Evolutionary conservation across 768 basidiomycete genomes (phyloP).

Genomic region (Dacryopinax primogenitus): DNA sequence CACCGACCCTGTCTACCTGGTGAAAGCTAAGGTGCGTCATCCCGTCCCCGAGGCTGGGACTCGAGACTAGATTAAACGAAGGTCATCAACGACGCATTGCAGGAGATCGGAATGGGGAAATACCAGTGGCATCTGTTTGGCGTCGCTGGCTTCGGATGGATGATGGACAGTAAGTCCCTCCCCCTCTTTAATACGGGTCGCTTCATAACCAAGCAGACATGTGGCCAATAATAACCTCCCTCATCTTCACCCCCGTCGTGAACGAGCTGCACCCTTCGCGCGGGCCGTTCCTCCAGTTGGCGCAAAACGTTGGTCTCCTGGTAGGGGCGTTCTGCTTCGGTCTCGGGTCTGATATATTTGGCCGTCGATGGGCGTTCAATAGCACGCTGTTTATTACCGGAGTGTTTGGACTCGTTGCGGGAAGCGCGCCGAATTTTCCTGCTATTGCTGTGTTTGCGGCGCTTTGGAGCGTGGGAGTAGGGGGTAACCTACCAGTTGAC

Average conservation of each 20-base stretch:
- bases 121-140: constrained; percentile 55
- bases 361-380: constrained; percentile 48
- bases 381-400: constrained; percentile 56
- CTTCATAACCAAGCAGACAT: constrained; percentile 41
- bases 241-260: constrained; percentile 19
- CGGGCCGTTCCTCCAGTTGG: constrained; percentile 52
- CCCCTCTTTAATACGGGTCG: neutral
- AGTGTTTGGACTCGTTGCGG: constrained; percentile 51
- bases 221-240: constrained; percentile 45
- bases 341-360: constrained; percentile 43
- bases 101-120: constrained; percentile 58
- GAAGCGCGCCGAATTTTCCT: constrained; percentile 44
- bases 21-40: constrained; percentile 31
- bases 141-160: constrained; percentile 64
- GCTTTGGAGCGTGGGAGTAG: constrained; percentile 54
- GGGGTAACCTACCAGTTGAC: constrained; percentile 63
- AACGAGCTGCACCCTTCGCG: constrained; percentile 47
- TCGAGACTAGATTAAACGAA: constrained; percentile 12
- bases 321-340: constrained; percentile 44
- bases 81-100: constrained; percentile 46
- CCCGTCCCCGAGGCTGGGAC: neutral
- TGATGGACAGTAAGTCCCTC: constrained; percentile 39
- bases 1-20: constrained; percentile 47
- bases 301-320: constrained; percentile 57
- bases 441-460: constrained; percentile 40